Conservation (phyloP, 805 yeast genomes). For the Sporopachydermia quercuum region DNA sequence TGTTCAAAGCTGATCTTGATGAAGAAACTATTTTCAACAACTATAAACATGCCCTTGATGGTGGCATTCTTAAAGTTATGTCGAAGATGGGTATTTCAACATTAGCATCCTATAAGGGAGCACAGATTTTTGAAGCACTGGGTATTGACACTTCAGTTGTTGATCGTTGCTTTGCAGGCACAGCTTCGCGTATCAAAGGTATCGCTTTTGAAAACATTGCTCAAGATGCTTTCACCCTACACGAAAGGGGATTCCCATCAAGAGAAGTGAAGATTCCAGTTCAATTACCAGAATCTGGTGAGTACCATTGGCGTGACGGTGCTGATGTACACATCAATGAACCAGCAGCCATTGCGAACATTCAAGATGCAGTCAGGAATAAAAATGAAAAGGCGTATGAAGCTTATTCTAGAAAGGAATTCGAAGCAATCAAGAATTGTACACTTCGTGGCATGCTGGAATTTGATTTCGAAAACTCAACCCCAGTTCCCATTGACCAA, state of each 20-base stretch:
- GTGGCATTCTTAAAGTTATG: slow-evolving; percentile 93
- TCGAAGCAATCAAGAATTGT: slow-evolving; percentile 83
- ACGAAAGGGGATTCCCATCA: slow-evolving; percentile 80
- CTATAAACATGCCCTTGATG: slow-evolving; percentile 74
- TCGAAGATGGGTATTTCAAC: slow-evolving; percentile 99
- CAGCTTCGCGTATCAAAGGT: slow-evolving; percentile 94
- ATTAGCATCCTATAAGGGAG: slow-evolving; percentile 93
- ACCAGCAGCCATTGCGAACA: slow-evolving; percentile 86
- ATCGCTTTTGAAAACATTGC: slow-evolving; percentile 91
- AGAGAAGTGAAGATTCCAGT: slow-evolving; percentile 56
- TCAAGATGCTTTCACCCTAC: slow-evolving; percentile 89
- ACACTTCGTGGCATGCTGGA: slow-evolving; percentile 89
- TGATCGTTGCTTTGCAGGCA: slow-evolving; percentile 91
- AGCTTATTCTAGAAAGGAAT: slow-evolving; percentile 76
- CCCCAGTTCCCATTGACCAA: slow-evolving; percentile 84
- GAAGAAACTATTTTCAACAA: slow-evolving; percentile 53
- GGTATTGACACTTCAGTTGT: slow-evolving; percentile 93
- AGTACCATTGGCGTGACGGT: slow-evolving; percentile 97
- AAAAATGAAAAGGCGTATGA: slow-evolving; percentile 90
- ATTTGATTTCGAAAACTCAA: slow-evolving; percentile 60
- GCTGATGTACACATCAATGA: slow-evolving; percentile 93
- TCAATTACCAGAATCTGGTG: slow-evolving; percentile 87
- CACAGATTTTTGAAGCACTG: slow-evolving; percentile 93
- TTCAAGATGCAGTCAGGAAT: slow-evolving; percentile 97
- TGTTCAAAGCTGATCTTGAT: slow-evolving; percentile 42